Evolutionary conservation across 1,284 basidiomycete species (phyloP).

Genomic region (Cryptococcus floricola): DNA sequence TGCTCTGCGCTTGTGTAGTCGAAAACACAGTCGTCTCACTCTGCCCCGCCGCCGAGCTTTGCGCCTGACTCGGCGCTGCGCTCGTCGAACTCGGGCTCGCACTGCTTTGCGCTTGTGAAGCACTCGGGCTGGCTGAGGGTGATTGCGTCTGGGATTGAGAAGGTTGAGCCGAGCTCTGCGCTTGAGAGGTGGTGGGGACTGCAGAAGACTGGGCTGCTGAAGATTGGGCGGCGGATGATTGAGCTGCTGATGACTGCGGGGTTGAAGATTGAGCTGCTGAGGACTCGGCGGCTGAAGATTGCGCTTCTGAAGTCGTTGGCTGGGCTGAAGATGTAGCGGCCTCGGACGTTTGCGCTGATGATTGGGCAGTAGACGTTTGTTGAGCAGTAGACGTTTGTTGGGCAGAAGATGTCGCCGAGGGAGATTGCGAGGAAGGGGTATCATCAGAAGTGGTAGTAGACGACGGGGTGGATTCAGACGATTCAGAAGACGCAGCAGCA

Average conservation of each 20-base stretch:
- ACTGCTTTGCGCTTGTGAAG: slow-evolving; percentile 4
- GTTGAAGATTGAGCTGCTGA: neutral
- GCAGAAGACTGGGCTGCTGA: slow-evolving; percentile 8
- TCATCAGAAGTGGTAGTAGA: neutral
- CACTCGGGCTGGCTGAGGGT: neutral
- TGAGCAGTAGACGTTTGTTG: slow-evolving; percentile 2
- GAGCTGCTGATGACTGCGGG: neutral
- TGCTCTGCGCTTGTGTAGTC: neutral
- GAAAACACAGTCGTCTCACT: neutral
- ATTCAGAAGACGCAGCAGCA: slow-evolving; percentile 9
- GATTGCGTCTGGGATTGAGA: slow-evolving; percentile 1
- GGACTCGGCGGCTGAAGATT: neutral
- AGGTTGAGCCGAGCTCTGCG: neutral
- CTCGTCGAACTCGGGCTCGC: neutral
- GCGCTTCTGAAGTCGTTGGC: neutral
- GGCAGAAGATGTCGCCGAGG: neutral
- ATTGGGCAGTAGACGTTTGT: slow-evolving; percentile 9
- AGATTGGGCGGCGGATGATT: slow-evolving; percentile 8
- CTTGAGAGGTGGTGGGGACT: slow-evolving; percentile 1
- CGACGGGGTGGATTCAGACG: slow-evolving; percentile 11
- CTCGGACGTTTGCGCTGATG: neutral
- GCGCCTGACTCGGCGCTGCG: neutral
- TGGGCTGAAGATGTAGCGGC: slow-evolving; percentile 1
- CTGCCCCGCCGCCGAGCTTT: neutral
- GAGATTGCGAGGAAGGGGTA: neutral